These are phyloP conservation scores for Orbilia quercus DNA, from an alignment of 2,329 filamentous ascomycete species.

Conservation along the genomic window DNA sequence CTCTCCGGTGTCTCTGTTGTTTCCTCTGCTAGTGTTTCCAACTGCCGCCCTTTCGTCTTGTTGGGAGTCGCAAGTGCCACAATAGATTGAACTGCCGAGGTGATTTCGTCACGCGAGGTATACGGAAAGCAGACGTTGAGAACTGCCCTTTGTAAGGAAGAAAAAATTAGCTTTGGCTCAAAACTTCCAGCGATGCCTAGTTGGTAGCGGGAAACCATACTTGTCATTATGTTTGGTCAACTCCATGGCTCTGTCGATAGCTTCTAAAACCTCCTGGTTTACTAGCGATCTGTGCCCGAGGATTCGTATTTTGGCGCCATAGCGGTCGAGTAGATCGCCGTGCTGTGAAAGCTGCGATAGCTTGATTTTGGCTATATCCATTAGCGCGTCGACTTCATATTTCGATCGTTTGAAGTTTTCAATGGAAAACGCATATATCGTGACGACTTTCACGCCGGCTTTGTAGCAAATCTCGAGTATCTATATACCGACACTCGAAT, in stretches of 20 bases:
- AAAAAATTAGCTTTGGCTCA: neutral
- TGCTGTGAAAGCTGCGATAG: conserved; percentile 90
- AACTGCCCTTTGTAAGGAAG: conserved; percentile 66
- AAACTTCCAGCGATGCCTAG: neutral
- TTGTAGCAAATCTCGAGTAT: conserved; percentile 99
- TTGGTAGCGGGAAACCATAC: conserved; percentile 64
- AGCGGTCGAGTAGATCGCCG: conserved; percentile 89
- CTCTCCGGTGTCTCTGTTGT: conserved; percentile 15
- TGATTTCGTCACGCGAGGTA: conserved; percentile 94
- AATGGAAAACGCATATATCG: conserved; percentile 97
- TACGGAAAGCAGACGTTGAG: conserved; percentile 99
- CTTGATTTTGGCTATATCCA: conserved; percentile 98
- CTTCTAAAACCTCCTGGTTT: conserved; percentile 85
- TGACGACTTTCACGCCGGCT: conserved; percentile 93
- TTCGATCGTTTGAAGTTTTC: conserved; percentile 98
- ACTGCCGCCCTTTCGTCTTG: conserved; percentile 14
- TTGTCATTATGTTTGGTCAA: conserved; percentile 88
- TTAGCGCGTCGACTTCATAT: conserved; percentile 94
- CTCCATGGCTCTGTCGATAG: conserved; percentile 85
- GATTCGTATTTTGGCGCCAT: conserved; percentile 86
- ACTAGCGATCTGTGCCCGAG: conserved; percentile 86
- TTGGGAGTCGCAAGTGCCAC: conserved; percentile 66
- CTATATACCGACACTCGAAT: conserved; percentile 61
- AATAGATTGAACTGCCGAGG: conserved; percentile 84
- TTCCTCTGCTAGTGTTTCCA: conserved; percentile 42